phyloP scores from a whole-genome alignment of 2,329 filamentous ascomycete genomes.

The Cladophialophora bantiana region DNA sequence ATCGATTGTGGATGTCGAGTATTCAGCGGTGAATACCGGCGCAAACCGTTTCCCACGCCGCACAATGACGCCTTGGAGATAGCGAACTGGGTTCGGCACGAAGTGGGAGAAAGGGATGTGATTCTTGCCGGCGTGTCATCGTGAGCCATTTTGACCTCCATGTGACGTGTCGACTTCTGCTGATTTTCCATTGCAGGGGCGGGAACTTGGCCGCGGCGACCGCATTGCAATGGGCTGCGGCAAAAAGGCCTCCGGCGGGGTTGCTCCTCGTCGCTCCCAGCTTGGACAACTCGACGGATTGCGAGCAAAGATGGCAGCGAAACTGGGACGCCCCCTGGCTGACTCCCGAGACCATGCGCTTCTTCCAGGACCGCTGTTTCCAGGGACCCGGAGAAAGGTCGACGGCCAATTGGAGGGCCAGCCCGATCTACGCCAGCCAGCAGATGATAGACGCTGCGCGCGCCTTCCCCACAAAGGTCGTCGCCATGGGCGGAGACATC shows the following conservation, averaged over 20 bases:
- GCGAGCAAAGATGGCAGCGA: neutral
- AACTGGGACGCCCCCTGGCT: slow-evolving; percentile 7
- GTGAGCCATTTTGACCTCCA: neutral
- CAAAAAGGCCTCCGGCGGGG: neutral
- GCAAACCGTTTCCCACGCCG: neutral
- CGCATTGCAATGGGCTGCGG: neutral
- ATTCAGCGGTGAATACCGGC: slow-evolving; percentile 3
- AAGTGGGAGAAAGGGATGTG: neutral
- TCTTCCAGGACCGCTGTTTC: neutral
- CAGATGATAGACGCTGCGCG: neutral
- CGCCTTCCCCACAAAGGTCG: neutral
- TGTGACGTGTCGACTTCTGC: neutral
- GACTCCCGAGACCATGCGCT: neutral
- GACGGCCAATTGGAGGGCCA: neutral
- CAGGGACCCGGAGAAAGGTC: neutral
- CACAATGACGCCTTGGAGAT: slow-evolving; percentile 3
- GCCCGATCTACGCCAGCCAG: neutral
- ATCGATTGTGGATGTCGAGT: neutral
- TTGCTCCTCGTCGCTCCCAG: neutral
- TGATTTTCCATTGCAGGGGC: neutral
- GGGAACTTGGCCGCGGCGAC: slow-evolving; percentile 1
- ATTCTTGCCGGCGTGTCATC: slow-evolving; percentile 4
- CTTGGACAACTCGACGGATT: slow-evolving; percentile 2
- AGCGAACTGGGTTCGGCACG: neutral
- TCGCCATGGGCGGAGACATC: neutral